Evolutionary conservation across 2,329 filamentous ascomycete genomes (phyloP), one percentile per base, ranked within the genome.

Genomic region (Cercospora beticola): DNA sequence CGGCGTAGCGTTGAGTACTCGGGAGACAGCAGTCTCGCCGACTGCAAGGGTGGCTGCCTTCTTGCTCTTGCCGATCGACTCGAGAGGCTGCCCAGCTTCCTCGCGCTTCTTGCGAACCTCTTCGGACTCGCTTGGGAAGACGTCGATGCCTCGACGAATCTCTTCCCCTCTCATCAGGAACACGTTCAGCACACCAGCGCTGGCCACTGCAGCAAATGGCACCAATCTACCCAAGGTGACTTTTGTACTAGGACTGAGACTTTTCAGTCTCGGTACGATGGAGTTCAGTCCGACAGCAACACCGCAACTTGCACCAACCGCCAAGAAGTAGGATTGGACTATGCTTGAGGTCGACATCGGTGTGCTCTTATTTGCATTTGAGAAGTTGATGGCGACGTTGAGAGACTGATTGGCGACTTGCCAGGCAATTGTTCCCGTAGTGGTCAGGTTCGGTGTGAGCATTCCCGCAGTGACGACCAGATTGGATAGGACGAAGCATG

Each of bases 111-210:
- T 84, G 88, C 78, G 85, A 84, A 93, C 89, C 16, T 85, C 85
- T 4, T 89, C 89, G 2, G 89, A 90, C 10, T 94, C 86, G 6
- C 93, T 89, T 1, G 94, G 93, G 80, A 90, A 97, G 43, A 99
- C 89, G 80, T 98, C 92, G 77, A 99, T 99, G 63, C 95, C 95
- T 70, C 88, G 88, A 76, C 92, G 87, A 75, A 99, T 98, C 83
- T 99, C 95, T 81, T 97, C 94, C 71, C 93, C 90, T 68, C 95
- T 92, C 95, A 99, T 99, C 65, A 99, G 87, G 82, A 97, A 96
- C 28, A 97, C 95, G 81, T 99, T 99, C 71, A 99, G 86, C 1
- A 90, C 93, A 76, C 93, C 94, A 4, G 95, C 95, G 68, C 89
- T 92, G 31, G 94, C 94, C 10, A 99, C 95, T 12, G 95, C 95